Evolutionary conservation across 176 grass and related monocot species (phyloP).

Genomic region (Panicum miliaceum): DNA sequence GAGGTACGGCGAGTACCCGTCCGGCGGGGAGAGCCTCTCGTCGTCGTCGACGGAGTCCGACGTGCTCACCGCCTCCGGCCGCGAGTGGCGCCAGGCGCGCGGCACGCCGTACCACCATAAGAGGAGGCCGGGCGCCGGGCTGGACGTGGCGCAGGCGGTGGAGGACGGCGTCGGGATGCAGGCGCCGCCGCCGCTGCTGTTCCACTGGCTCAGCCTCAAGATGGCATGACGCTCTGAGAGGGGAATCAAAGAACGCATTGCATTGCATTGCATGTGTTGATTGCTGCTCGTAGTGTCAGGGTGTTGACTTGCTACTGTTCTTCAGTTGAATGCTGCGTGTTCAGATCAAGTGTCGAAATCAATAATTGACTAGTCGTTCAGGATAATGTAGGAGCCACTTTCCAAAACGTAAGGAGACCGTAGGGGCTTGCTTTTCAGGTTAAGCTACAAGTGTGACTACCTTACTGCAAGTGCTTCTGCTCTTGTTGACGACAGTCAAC

Average conservation of each 20-base stretch:
- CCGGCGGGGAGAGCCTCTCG: constrained; percentile 58
- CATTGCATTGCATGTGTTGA: constrained; percentile 2
- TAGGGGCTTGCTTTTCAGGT: constrained; percentile 17
- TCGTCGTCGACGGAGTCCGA: constrained; percentile 79
- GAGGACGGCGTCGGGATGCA: constrained; percentile 44
- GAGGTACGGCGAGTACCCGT: constrained; percentile 50
- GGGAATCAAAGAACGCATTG: background rate
- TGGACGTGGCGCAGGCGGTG: constrained; percentile 40
- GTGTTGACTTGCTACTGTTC: constrained; percentile 22
- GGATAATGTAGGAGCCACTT: constrained; percentile 26
- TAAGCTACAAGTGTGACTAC: background rate
- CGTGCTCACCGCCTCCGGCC: constrained; percentile 22
- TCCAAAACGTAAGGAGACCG: background rate
- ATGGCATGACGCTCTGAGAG: constrained; percentile 53
- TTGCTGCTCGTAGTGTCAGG: constrained; percentile 26
- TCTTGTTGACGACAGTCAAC: background rate
- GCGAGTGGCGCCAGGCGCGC: constrained; percentile 48
- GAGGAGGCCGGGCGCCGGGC: constrained; percentile 25
- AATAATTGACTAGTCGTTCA: constrained; percentile 30
- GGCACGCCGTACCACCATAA: constrained; percentile 39
- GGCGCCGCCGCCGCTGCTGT: constrained; percentile 51
- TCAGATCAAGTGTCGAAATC: constrained; percentile 44
- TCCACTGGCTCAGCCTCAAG: constrained; percentile 74
- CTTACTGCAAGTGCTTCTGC: background rate
- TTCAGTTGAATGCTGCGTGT: constrained; percentile 36